phyloP scores from a whole-genome alignment of 768 basidiomycete species.

The Mycena leptocephala region DNA sequence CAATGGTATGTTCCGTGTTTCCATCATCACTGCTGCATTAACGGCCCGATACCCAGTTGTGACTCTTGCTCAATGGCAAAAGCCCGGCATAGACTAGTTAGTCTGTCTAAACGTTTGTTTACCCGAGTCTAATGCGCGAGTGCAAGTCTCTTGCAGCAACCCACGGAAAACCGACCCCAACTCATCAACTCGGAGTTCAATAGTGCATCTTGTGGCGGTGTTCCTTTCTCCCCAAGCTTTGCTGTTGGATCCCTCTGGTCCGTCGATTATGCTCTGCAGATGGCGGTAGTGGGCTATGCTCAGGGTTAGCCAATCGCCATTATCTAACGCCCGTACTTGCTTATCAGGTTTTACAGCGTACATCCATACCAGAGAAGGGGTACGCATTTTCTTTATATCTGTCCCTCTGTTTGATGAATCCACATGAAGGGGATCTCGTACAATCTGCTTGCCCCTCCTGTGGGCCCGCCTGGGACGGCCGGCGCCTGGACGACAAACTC shows the following conservation, averaged over 20 bases:
- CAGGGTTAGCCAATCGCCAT: constrained; percentile 29
- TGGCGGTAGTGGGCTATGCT: constrained; percentile 65
- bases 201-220: constrained; percentile 69
- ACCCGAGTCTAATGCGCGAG: background rate
- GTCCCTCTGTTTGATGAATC: background rate
- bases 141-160: constrained; percentile 43
- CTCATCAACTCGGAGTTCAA: constrained; percentile 72
- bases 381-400: background rate
- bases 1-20: constrained; percentile 53
- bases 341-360: constrained; percentile 52
- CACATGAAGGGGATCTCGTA: constrained; percentile 60
- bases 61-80: constrained; percentile 62
- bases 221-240: constrained; percentile 67
- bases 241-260: constrained; percentile 68
- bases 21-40: background rate
- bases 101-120: background rate
- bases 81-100: constrained; percentile 55
- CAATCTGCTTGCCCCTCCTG: constrained; percentile 65
- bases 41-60: constrained; percentile 51
- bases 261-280: constrained; percentile 67
- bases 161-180: constrained; percentile 49
- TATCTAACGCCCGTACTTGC: background rate
- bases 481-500: constrained; percentile 66
- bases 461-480: constrained; percentile 48
- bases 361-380: constrained; percentile 69